Evolutionary conservation across 345 rosid genomes (phyloP).

Genomic region (Citropsis articulata): DNA sequence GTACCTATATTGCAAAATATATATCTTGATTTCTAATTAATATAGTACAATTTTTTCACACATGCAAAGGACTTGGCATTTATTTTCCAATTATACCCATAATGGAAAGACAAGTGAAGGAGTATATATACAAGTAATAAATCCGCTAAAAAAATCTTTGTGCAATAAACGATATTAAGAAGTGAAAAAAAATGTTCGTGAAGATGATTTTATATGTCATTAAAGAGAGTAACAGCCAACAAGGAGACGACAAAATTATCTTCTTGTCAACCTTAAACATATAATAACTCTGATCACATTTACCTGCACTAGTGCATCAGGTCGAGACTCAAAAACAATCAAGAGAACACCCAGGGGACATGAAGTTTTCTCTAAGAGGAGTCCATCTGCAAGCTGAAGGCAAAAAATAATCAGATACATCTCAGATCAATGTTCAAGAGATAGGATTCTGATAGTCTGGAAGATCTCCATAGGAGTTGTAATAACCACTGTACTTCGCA

Average conservation of each 20-base stretch:
- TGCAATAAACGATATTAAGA: not conserved
- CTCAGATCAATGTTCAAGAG: constrained; percentile 1
- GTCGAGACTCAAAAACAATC: constrained; percentile 95
- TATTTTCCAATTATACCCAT: not conserved
- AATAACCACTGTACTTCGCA: not conserved
- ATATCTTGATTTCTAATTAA: not conserved
- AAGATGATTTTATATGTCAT: not conserved
- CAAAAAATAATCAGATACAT: constrained; percentile 16
- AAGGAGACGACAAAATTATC: not conserved
- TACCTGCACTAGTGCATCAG: constrained; percentile 98
- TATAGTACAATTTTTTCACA: not conserved
- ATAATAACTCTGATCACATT: not conserved
- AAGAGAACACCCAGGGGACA: constrained; percentile 95
- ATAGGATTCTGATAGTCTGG: not conserved
- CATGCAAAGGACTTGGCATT: not conserved
- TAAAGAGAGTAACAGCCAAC: not conserved
- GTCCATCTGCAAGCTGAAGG: constrained; percentile 91
- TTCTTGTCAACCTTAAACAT: constrained; percentile 6
- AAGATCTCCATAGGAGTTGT: not conserved
- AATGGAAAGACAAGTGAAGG: not conserved
- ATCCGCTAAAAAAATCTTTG: not conserved
- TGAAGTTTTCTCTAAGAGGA: constrained; percentile 88
- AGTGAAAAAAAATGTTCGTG: not conserved
- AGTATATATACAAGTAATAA: not conserved
- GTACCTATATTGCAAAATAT: not conserved